phyloP scores from a whole-genome alignment of 225 moss, liverwort and hornwort genomes.

The Marchantia polymorpha region DNA sequence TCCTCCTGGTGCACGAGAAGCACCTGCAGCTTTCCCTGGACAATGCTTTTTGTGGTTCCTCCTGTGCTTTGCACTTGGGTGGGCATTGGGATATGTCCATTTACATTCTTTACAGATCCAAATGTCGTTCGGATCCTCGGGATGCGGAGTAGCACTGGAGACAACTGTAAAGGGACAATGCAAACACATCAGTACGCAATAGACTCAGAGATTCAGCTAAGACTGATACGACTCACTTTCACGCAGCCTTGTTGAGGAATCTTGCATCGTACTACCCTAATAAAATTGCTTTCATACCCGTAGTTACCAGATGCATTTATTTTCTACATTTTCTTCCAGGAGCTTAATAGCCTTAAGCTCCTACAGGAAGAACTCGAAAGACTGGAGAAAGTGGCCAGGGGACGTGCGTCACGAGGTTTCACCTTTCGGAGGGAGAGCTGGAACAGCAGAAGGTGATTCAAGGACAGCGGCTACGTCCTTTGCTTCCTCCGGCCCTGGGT shows the following conservation, averaged over 20 bases:
- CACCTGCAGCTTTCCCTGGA: not conserved
- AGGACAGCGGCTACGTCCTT: not conserved
- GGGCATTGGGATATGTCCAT: constrained; percentile 48
- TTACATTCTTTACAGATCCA: constrained; percentile 43
- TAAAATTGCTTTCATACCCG: too few species aligned
- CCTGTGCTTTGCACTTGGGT: constrained; percentile 52
- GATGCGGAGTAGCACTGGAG: constrained; percentile 15
- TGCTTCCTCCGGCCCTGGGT: not conserved
- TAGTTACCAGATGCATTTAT: too few species aligned
- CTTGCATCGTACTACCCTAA: too few species aligned
- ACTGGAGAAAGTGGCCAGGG: too few species aligned
- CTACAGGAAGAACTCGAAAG: too few species aligned
- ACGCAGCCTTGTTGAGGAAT: too few species aligned
- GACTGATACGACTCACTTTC: too few species aligned
- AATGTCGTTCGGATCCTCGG: constrained; percentile 18
- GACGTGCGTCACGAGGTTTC: too few species aligned
- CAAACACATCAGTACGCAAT: not conserved
- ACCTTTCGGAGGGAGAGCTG: constrained; percentile 17
- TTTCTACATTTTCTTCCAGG: too few species aligned
- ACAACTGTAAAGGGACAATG: not conserved
- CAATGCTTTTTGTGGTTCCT: constrained; percentile 51
- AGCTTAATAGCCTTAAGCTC: too few species aligned
- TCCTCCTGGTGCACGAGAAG: constrained; percentile 14
- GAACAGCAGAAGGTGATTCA: not conserved
- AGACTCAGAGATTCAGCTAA: too few species aligned